A percentile compares a stretch with the other conserved stretches of the same genome.
Evolutionary conservation across 805 yeast genomes (phyloP).

Genomic region (Metschnikowia noctiluminum): DNA sequence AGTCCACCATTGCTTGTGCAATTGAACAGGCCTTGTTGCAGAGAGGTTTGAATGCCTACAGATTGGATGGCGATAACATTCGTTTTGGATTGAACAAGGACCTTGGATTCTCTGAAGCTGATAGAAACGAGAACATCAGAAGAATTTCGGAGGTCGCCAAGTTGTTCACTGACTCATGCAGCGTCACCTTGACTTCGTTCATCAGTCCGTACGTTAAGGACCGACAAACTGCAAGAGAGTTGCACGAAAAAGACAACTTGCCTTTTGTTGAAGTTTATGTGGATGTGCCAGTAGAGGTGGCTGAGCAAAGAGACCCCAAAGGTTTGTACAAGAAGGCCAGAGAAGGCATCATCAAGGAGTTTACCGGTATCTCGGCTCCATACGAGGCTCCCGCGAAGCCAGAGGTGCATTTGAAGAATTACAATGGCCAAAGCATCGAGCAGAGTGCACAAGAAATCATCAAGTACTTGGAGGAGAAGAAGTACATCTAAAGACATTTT

Average conservation of each 20-base stretch:
- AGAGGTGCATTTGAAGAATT: conserved; percentile 78
- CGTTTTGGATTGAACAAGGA: conserved; percentile 95
- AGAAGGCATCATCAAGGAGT: conserved; percentile 89
- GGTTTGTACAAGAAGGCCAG: conserved; percentile 96
- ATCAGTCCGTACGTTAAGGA: conserved; percentile 88
- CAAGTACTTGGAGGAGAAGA: conserved; percentile 58
- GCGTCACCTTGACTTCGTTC: conserved; percentile 84
- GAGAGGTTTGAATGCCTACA: conserved; percentile 69
- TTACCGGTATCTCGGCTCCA: conserved; percentile 95
- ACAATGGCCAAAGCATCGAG: conserved; percentile 63
- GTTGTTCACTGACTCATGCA: conserved; percentile 89
- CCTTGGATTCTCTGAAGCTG: conserved; percentile 86
- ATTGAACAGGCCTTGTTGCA: conserved; percentile 78
- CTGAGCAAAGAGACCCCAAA: conserved; percentile 96
- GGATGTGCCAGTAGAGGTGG: conserved; percentile 91
- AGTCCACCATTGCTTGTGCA: conserved; percentile 92
- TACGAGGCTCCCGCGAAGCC: conserved; percentile 88
- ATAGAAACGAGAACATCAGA: conserved; percentile 92
- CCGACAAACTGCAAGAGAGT: conserved; percentile 78
- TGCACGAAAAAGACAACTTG: conserved; percentile 70
- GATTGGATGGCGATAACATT: conserved; percentile 92
- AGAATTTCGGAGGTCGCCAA: conserved; percentile 94
- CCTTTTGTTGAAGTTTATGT: conserved; percentile 90
- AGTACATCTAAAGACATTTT: conserved; percentile 25
- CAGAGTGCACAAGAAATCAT: conserved; percentile 73